Evolutionary conservation across 768 basidiomycete genomes (phyloP).

Genomic region (Epithele typhae): DNA sequence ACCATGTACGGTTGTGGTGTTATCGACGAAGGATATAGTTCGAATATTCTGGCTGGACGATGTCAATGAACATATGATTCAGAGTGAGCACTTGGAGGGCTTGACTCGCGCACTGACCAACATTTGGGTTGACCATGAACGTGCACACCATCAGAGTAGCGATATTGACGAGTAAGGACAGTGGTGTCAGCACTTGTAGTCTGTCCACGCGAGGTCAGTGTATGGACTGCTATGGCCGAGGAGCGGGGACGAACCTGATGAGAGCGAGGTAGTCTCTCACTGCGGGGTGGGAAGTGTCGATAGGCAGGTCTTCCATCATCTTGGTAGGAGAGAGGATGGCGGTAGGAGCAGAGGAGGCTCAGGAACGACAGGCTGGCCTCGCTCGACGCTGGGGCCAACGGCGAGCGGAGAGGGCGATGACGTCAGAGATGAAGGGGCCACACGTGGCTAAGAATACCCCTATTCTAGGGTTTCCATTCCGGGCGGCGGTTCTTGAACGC

Average conservation of each 20-base stretch:
- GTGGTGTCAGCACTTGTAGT: slow-evolving; percentile 83
- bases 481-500: too few relatives aligned
- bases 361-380: too few relatives aligned
- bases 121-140: slow-evolving; percentile 59
- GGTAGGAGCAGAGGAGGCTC: too few relatives aligned
- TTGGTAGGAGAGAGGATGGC: too few relatives aligned
- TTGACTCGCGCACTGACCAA: slow-evolving; percentile 34
- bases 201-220: slow-evolving; percentile 25
- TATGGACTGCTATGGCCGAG: background rate
- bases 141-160: slow-evolving; percentile 68
- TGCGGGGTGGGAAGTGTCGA: slow-evolving; percentile 46
- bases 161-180: slow-evolving; percentile 79
- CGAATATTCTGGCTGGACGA: slow-evolving; percentile 46
- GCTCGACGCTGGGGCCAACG: too few relatives aligned
- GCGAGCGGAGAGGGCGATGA: too few relatives aligned
- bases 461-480: too few relatives aligned
- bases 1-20: slow-evolving; percentile 61
- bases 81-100: background rate
- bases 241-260: slow-evolving; percentile 37
- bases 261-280: slow-evolving; percentile 66
- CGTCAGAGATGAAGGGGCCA: too few relatives aligned
- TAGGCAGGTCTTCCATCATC: slow-evolving; percentile 44
- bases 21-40: slow-evolving; percentile 60
- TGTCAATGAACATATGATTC: background rate
- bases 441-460: too few relatives aligned